Evolutionary conservation across 2,329 filamentous ascomycete species (phyloP).

Genomic region (Aspergillus texensis): DNA sequence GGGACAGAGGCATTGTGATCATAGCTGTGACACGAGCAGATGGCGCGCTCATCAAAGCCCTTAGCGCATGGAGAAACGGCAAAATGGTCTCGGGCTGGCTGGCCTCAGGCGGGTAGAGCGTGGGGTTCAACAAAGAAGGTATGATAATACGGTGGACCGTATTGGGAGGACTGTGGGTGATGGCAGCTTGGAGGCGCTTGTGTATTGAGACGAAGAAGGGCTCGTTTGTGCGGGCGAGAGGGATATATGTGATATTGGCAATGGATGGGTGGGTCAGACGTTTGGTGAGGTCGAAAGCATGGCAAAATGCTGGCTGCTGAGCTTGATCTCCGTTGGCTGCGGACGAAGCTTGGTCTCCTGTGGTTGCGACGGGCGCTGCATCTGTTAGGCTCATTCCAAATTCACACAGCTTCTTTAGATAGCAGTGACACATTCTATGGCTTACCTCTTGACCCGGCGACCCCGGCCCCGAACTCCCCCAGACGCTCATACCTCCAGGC

Average conservation of each 20-base stretch:
- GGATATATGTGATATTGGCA: conserved; percentile 57
- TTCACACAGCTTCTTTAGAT: not conserved
- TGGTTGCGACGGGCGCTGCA: conserved; percentile 29
- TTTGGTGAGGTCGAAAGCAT: conserved; percentile 72
- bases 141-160: conserved; percentile 79
- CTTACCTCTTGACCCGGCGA: conserved; percentile 64
- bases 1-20: conserved; percentile 74
- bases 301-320: conserved; percentile 61
- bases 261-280: conserved; percentile 61
- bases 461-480: conserved; percentile 66
- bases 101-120: conserved; percentile 71
- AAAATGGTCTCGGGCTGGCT: conserved; percentile 73
- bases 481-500: conserved; percentile 94
- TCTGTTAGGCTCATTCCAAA: conserved; percentile 19
- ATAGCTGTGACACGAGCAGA: conserved; percentile 69
- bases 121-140: conserved; percentile 85
- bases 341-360: conserved; percentile 47
- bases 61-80: conserved; percentile 77
- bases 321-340: conserved; percentile 28
- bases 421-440: conserved; percentile 2
- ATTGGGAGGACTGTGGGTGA: conserved; percentile 60
- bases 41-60: conserved; percentile 72
- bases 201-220: conserved; percentile 69
- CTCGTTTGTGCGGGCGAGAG: conserved; percentile 41
- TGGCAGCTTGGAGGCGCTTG: conserved; percentile 56